Evolutionary conservation across 352 stramenopile genomes (phyloP), one percentile per base, ranked within the genome.

Genomic region (Phytopythium chamaehyphon): DNA sequence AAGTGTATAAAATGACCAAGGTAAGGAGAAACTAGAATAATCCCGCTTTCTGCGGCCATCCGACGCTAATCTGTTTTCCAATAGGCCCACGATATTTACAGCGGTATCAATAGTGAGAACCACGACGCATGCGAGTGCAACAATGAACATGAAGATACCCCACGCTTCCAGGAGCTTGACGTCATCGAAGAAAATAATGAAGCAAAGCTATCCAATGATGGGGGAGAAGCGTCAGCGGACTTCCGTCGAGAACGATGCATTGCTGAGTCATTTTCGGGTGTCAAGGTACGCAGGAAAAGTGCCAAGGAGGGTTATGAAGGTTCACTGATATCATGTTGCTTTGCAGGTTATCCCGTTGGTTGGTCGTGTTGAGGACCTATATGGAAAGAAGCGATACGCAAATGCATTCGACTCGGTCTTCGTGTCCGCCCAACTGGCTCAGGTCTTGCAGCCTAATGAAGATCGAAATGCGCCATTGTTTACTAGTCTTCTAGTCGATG

Each of bases 1-100:
- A 76, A 16, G 62, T 71, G 16, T 98, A 98, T 71, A 64, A 70
- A 36, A 96, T 97, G 88, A 81, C 66, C 40, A 96, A 94, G 62
- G 68, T 86, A n/a, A n/a, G n/a, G n/a, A n/a, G n/a, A n/a, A n/a
- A n/a, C n/a, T n/a, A n/a, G n/a, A n/a, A n/a, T n/a, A n/a, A n/a
- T n/a, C n/a, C n/a, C n/a, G n/a, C n/a, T n/a, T n/a, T n/a, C n/a
- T n/a, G n/a, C n/a, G n/a, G n/a, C n/a, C n/a, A 37, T 35, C 45
- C 26, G 14, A 53, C 22, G 2, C 16, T 18, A 3, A 28, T n/a
- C n/a, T n/a, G 14, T n/a, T 12, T 56, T 31, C 10, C 9, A 38
- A 18, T 24, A 83, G 69, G 79, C 71, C 1, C 83, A 94, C 55
- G 83, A 94, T 18, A 83, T 94, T 51, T 94, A 90, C 67, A 94